These are phyloP conservation scores for Euryodendron excelsum DNA, from an alignment of 148 eudicot genomes.

Conservation along the genomic window DNA sequence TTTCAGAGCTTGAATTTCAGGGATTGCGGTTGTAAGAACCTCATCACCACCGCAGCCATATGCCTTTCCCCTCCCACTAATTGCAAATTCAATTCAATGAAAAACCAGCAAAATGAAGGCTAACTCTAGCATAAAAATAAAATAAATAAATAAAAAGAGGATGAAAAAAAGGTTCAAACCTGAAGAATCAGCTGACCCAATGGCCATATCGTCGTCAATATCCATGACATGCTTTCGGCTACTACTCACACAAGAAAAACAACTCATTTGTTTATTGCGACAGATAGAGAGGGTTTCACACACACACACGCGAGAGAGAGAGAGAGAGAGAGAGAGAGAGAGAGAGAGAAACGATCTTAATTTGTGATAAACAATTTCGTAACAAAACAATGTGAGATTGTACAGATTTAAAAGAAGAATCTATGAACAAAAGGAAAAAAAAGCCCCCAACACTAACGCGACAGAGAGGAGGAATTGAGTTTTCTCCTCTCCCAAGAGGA, in stretches of 20 bases:
- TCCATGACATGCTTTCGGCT: conserved; percentile 30
- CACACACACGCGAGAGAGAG: not conserved
- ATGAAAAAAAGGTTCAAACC: conserved; percentile 25
- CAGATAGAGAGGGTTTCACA: not conserved
- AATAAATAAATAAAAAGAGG: not conserved
- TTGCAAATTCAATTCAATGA: conserved; percentile 22
- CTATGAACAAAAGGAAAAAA: not conserved
- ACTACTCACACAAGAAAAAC: conserved; percentile 58
- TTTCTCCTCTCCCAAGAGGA: not conserved
- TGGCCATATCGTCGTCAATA: conserved; percentile 21
- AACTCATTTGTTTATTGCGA: conserved; percentile 37
- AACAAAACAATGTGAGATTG: not conserved
- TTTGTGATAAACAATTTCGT: not conserved
- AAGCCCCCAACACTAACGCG: not conserved
- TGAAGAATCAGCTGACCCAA: conserved; percentile 31
- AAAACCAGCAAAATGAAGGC: not conserved
- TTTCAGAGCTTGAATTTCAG: not conserved
- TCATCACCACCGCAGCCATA: conserved; percentile 17
- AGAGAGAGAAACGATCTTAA: not conserved
- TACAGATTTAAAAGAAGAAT: not conserved
- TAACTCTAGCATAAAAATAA: not conserved
- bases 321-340: not conserved
- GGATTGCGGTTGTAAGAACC: not conserved
- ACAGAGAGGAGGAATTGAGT: not conserved
- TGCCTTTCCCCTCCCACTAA: conserved; percentile 24